phyloP scores from a whole-genome alignment of 1,284 basidiomycete species.

The Earliella scabrosa region DNA sequence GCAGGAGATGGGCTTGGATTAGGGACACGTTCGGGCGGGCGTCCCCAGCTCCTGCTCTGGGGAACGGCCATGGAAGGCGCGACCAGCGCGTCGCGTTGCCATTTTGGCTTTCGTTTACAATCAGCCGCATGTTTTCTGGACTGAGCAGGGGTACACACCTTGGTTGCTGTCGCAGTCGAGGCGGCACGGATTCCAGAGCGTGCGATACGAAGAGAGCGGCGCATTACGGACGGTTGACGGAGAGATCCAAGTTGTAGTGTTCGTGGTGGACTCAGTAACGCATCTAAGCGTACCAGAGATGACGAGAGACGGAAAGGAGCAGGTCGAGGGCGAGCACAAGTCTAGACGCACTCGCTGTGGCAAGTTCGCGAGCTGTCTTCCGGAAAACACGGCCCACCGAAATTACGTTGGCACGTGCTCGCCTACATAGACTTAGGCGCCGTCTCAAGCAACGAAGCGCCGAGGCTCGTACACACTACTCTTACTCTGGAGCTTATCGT shows the following conservation, averaged over 20 bases:
- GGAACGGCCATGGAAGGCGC: conserved; percentile 1
- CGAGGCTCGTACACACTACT: too few species aligned
- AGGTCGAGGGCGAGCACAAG: background rate
- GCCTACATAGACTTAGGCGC: background rate
- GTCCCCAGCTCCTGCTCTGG: conserved; percentile 12
- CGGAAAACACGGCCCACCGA: conserved; percentile 1
- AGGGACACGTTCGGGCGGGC: conserved; percentile 1
- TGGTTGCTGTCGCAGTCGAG: conserved; percentile 15
- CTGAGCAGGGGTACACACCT: conserved; percentile 4
- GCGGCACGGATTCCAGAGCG: conserved; percentile 18
- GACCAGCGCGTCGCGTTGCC: conserved; percentile 1
- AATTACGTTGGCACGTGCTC: background rate
- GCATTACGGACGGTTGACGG: too few species aligned
- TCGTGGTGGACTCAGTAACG: conserved; percentile 7
- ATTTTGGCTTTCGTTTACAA: conserved; percentile 5
- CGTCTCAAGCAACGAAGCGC: too few species aligned
- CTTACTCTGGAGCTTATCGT: too few species aligned
- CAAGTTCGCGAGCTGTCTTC: background rate
- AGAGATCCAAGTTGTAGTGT: too few species aligned
- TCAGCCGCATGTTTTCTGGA: background rate
- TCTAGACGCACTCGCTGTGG: background rate
- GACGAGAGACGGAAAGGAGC: background rate
- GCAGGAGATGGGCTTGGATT: background rate
- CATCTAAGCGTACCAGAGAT: conserved; percentile 9
- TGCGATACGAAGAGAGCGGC: conserved; percentile 19